Conservation (phyloP, 495 filamentous ascomycete genomes). For the Patellaria atrata region DNA sequence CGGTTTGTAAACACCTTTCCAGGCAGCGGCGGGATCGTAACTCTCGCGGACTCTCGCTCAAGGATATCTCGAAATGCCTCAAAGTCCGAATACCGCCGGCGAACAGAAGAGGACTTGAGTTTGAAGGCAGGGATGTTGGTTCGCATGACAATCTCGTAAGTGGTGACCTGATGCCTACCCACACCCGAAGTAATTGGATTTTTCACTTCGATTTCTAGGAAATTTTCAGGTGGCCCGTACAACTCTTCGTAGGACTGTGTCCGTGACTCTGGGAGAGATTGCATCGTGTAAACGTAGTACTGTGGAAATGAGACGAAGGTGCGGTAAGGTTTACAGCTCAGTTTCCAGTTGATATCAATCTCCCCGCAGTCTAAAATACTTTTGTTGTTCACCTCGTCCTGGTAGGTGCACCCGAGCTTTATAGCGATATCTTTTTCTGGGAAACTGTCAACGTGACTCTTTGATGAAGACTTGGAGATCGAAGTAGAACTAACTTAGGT, state of each 20-base stretch:
- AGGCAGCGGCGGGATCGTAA: conserved; percentile 89
- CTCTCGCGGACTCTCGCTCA: conserved; percentile 83
- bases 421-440: too few relatives aligned
- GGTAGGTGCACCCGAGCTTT: too few relatives aligned
- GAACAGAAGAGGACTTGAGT: conserved; percentile 70
- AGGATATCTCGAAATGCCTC: conserved; percentile 98
- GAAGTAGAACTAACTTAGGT: too few relatives aligned
- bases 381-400: too few relatives aligned
- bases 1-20: conserved; percentile 98
- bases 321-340: too few relatives aligned
- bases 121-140: conserved; percentile 99
- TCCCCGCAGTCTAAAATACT: too few relatives aligned
- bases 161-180: conserved; percentile 92
- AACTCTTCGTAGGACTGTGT: conserved; percentile 97
- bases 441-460: too few relatives aligned
- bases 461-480: too few relatives aligned
- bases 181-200: conserved; percentile 92
- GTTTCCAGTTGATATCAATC: too few relatives aligned
- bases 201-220: conserved; percentile 88
- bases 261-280: conserved; percentile 33
- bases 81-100: conserved; percentile 91
- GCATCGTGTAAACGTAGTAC: conserved; percentile 14
- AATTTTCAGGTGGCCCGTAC: conserved; percentile 96
- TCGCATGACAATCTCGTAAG: conserved; percentile 91
- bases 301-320: too few relatives aligned